These are phyloP conservation scores for Crithidia fasciculata DNA, from an alignment of 208 protist species.

Conservation along the genomic window DNA sequence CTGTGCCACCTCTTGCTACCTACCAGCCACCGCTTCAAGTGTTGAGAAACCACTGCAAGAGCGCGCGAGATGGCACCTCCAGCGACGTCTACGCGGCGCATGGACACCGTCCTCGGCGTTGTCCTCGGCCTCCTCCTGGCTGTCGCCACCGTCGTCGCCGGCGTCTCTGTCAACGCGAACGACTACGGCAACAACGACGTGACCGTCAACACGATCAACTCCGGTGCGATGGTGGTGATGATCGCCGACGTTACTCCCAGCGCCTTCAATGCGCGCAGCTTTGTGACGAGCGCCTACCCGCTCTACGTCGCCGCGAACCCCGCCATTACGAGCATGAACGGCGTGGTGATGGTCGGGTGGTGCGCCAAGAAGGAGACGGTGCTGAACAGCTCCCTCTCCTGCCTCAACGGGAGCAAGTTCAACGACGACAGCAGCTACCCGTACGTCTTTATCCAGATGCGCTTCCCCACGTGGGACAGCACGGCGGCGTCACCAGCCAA, in stretches of 20 bases:
- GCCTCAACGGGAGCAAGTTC: slow-evolving; percentile 3
- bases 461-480: slow-evolving; percentile 13
- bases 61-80: background rate
- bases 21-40: too few species aligned
- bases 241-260: background rate
- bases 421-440: slow-evolving; percentile 2
- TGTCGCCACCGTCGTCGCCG: slow-evolving; percentile 1
- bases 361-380: background rate
- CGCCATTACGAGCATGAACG: slow-evolving; percentile 13
- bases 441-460: slow-evolving; percentile 22
- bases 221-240: slow-evolving; percentile 3
- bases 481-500: background rate
- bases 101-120: background rate
- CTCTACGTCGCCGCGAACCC: slow-evolving; percentile 7
- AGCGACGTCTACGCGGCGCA: too few species aligned
- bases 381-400: slow-evolving; percentile 21
- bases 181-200: slow-evolving; percentile 24
- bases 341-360: slow-evolving; percentile 25
- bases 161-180: slow-evolving; percentile 8
- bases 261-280: slow-evolving; percentile 8
- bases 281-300: slow-evolving; percentile 2
- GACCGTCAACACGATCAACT: slow-evolving; percentile 7
- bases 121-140: slow-evolving; percentile 4
- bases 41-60: background rate
- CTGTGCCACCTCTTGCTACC: too few species aligned